phyloP scores from a whole-genome alignment of 1,284 basidiomycete genomes.

The Apiotrichum akiyoshidainum region DNA sequence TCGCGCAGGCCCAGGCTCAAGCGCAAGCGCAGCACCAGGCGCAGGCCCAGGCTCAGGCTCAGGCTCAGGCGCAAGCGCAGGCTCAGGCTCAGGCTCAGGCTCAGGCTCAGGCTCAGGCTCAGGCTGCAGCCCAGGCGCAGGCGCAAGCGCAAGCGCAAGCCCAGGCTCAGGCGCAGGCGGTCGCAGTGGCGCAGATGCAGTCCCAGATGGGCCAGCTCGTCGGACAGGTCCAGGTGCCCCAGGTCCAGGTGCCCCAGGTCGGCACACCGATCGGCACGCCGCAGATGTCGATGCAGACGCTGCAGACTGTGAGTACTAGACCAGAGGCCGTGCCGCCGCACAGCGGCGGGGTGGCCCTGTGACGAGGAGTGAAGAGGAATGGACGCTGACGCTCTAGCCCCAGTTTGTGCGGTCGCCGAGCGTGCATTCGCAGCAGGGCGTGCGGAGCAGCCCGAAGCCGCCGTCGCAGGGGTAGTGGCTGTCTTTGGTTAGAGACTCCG shows the following conservation, averaged over 20 bases:
- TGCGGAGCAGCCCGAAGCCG: conserved; percentile 16
- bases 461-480: conserved; percentile 2
- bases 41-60: conserved; percentile 10
- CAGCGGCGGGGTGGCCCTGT: neutral
- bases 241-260: conserved; percentile 9
- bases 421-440: conserved; percentile 15
- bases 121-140: conserved; percentile 18
- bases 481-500: too few species aligned
- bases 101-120: conserved; percentile 13
- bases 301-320: conserved; percentile 11
- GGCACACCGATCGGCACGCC: conserved; percentile 12
- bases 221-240: conserved; percentile 3
- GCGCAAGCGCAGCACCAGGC: conserved; percentile 21
- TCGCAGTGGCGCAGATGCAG: conserved; percentile 5
- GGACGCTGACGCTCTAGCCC: neutral
- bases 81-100: conserved; percentile 9
- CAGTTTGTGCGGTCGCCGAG: conserved; percentile 17
- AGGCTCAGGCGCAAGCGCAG: conserved; percentile 7
- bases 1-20: conserved; percentile 16
- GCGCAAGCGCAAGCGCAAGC: conserved; percentile 19
- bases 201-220: conserved; percentile 4
- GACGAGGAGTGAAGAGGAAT: too few species aligned
- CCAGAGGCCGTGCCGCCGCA: too few species aligned
- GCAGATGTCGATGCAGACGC: conserved; percentile 15
- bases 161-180: conserved; percentile 4